phyloP scores from a whole-genome alignment of 768 basidiomycete genomes.

The Crassisporium funariophilum region DNA sequence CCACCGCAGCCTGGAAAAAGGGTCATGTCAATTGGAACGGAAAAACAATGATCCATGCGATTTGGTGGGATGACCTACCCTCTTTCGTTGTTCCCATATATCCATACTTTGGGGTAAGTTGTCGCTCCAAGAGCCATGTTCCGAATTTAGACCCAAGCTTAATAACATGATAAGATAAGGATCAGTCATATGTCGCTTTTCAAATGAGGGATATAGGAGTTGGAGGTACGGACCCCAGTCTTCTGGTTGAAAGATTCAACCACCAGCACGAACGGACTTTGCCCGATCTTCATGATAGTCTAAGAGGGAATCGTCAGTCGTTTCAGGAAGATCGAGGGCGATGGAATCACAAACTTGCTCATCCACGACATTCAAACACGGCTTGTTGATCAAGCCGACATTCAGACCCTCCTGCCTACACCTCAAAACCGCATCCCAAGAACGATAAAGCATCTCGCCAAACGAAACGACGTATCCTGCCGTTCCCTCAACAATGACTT shows the following conservation, averaged over 20 bases:
- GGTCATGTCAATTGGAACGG: constrained; percentile 8
- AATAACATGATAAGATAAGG: constrained; percentile 4
- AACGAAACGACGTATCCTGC: constrained; percentile 84
- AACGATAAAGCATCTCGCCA: constrained; percentile 86
- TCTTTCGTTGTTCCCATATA: constrained; percentile 84
- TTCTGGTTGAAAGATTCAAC: constrained; percentile 88
- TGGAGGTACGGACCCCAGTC: constrained; percentile 60
- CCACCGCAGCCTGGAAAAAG: constrained; percentile 53
- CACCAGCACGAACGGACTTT: constrained; percentile 77
- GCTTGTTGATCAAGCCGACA: constrained; percentile 87
- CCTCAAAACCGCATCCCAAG: constrained; percentile 80
- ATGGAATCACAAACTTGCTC: constrained; percentile 54
- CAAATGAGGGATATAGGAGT: not conserved
- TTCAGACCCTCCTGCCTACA: constrained; percentile 72
- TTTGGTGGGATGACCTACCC: constrained; percentile 35
- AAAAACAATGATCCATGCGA: constrained; percentile 8
- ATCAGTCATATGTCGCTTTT: not conserved
- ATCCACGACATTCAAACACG: constrained; percentile 81
- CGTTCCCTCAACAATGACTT: constrained; percentile 74
- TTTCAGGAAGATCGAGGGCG: not conserved
- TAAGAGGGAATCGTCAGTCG: constrained; percentile 24
- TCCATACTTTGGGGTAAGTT: constrained; percentile 75
- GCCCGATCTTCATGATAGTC: constrained; percentile 71
- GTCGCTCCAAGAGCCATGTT: constrained; percentile 84
- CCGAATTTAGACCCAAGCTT: constrained; percentile 82